Base-by-base conservation (phyloP, 2,329 filamentous ascomycete genomes). In the Colletotrichum plurivorum region DNA sequence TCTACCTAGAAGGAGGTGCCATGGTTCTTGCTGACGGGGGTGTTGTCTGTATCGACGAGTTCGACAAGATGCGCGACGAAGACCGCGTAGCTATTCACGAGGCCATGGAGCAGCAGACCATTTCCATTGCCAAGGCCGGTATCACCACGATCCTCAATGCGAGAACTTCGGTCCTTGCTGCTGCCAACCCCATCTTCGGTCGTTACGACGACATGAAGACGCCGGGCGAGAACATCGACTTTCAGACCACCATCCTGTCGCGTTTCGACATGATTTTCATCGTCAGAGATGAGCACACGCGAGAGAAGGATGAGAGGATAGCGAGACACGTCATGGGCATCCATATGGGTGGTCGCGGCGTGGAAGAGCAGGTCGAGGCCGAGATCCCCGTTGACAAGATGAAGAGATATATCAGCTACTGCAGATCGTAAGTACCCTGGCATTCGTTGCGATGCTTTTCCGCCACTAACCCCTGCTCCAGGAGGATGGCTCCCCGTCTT, bases 211-310 rank as follows among this genome's bases (percentile, higher is more conserved):
- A 99, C 77, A 92, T 99, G 85, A 98, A 98, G 81, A 94, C 93
- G 0, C 96, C 96, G 0, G 96, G 96, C 69, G 96, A 99, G 81
- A 99, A 99, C 78, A 99, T 99, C 73, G 96, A 99, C 81, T 99
- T 99, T 82, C 96, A 99, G 78, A 99, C 96, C 0, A 99, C 96
- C 4, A 98, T 99, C 76, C 79, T 99, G 73, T 98, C 95, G 2
- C 93, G 96, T 88, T 99, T 99, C 79, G 96, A 99, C 81, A 98
- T 99, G 94, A 98, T 99, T 73, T 99, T 98, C 84, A 98, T 99
- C 73, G 95, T 99, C 71, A 94, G 93, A 74, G 96, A 99, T 79
- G 94, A 97, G 71, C 96, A 99, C 79, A 94, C 95, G 71, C 89
- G 94, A 52, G 92, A 89, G 66, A 93, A 95, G 76, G 96, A 99